Percentiles rank a stretch among this genome's conserved stretches.
phyloP scores from a whole-genome alignment of 2,329 filamentous ascomycete genomes.

The Akanthomyces uredinophilus region DNA sequence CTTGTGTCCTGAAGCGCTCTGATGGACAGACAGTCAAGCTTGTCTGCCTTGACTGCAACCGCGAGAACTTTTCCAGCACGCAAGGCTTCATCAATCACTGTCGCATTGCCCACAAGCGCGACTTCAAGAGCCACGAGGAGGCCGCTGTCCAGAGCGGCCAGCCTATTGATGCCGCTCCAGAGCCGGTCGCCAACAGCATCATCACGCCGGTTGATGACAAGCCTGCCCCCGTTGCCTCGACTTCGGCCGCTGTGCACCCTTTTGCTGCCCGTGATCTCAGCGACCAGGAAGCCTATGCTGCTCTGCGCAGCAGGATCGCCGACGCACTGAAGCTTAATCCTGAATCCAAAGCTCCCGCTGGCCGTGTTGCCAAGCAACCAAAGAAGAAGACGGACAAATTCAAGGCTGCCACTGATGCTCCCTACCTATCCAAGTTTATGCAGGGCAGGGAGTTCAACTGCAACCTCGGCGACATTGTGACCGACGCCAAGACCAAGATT shows the following conservation, averaged over 20 bases:
- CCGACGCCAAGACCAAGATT: conserved; percentile 52
- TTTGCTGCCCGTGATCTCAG: conserved; percentile 39
- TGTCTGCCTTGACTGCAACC: conserved; percentile 80
- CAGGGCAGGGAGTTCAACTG: conserved; percentile 55
- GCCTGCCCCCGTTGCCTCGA: conserved; percentile 15
- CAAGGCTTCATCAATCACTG: conserved; percentile 99
- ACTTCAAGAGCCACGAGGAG: conserved; percentile 94
- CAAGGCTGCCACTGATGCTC: conserved; percentile 53
- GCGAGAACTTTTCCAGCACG: conserved; percentile 90
- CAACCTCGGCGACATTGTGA: conserved; percentile 54
- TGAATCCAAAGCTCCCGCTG: conserved; percentile 44
- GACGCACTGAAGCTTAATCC: conserved; percentile 48
- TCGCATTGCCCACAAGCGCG: conserved; percentile 86
- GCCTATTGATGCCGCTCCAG: conserved; percentile 54
- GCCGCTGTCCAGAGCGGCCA: conserved; percentile 85
- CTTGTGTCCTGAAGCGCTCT: conserved; percentile 77
- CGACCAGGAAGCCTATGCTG: conserved; percentile 47
- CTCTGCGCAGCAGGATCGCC: conserved; percentile 48
- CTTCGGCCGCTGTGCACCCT: conserved; percentile 28
- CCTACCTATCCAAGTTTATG: conserved; percentile 63
- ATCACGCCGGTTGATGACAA: conserved; percentile 1
- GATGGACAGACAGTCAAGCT: conserved; percentile 86
- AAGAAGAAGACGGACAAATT: conserved; percentile 18
- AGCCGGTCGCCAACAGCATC: conserved; percentile 14
- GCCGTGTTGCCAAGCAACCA: conserved; percentile 34